A percentile compares a stretch with the other conserved stretches of the same genome.
phyloP scores from a whole-genome alignment of 108 stramenopile species.

The Pseudonitzschia delicatissima region DNA sequence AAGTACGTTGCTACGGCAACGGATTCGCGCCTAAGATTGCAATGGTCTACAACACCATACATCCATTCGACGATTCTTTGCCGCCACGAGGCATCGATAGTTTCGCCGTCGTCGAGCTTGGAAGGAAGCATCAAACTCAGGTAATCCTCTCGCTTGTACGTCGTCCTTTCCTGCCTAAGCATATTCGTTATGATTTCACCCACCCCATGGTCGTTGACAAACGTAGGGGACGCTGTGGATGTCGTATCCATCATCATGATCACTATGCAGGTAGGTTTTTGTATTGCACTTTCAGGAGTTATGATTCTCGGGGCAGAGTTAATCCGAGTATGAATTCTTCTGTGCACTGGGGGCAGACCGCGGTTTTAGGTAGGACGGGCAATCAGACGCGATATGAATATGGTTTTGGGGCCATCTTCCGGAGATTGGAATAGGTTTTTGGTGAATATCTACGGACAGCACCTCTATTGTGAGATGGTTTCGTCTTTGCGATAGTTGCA shows the following conservation, averaged over 20 bases:
- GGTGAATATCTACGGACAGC: not conserved
- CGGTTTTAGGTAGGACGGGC: too few relatives aligned
- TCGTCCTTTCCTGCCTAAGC: slow-evolving; percentile 37
- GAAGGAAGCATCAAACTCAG: slow-evolving; percentile 15
- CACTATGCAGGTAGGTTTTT: too few relatives aligned
- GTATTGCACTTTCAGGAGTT: too few relatives aligned
- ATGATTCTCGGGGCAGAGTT: too few relatives aligned
- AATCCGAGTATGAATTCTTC: too few relatives aligned
- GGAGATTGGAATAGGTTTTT: not conserved
- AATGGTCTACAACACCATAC: slow-evolving; percentile 70
- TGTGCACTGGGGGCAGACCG: too few relatives aligned
- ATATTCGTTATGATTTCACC: slow-evolving; percentile 33
- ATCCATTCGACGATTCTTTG: slow-evolving; percentile 72
- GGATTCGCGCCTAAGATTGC: slow-evolving; percentile 58
- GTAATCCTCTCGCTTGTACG: slow-evolving; percentile 39
- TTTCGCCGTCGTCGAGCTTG: slow-evolving; percentile 13
- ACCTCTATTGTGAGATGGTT: slow-evolving; percentile 3
- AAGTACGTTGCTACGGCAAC: slow-evolving; percentile 61
- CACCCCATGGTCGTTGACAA: slow-evolving; percentile 17
- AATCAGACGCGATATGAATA: too few relatives aligned
- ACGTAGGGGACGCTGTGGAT: not conserved
- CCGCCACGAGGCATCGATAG: slow-evolving; percentile 57
- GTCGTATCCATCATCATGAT: slow-evolving; percentile 4
- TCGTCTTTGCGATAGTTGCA: slow-evolving; percentile 9
- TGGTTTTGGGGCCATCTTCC: not conserved